These are phyloP conservation scores for Colletotrichum sp. DNA, from an alignment of 2,329 filamentous ascomycete genomes.

Conservation along the genomic window DNA sequence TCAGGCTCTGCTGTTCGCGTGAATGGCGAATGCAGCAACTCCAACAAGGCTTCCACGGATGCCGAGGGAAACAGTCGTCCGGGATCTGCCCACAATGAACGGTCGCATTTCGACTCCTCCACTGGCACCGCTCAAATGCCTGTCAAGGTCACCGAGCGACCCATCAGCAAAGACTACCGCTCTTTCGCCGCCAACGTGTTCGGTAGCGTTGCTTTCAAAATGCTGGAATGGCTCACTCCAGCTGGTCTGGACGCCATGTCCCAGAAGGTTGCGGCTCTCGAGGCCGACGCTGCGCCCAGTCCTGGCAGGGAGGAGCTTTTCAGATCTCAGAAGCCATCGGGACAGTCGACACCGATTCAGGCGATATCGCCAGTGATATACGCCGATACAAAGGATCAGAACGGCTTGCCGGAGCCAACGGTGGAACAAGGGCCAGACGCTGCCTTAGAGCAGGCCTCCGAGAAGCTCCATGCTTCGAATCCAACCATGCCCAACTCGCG, in stretches of 20 bases:
- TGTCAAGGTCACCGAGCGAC: slow-evolving; percentile 49
- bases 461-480: slow-evolving; percentile 4
- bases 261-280: slow-evolving; percentile 37
- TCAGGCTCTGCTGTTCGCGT: not conserved
- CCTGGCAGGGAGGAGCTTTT: not conserved
- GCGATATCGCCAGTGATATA: slow-evolving; percentile 7
- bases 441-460: not conserved
- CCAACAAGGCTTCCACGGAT: not conserved
- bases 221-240: slow-evolving; percentile 74
- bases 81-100: not conserved
- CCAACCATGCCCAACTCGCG: not conserved
- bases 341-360: slow-evolving; percentile 11
- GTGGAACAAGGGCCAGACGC: not conserved
- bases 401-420: not conserved
- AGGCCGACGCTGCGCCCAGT: slow-evolving; percentile 27
- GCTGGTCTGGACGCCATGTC: slow-evolving; percentile 57
- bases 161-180: slow-evolving; percentile 59
- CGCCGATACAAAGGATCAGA: slow-evolving; percentile 24
- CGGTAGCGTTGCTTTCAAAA: slow-evolving; percentile 69
- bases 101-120: slow-evolving; percentile 18
- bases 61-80: not conserved
- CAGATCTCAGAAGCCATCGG: slow-evolving; percentile 7
- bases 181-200: slow-evolving; percentile 69
- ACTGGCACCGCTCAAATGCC: slow-evolving; percentile 11
- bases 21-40: not conserved